Evolutionary conservation across 345 rosid genomes (phyloP).

Genomic region (Eucalyptus fibrosa): DNA sequence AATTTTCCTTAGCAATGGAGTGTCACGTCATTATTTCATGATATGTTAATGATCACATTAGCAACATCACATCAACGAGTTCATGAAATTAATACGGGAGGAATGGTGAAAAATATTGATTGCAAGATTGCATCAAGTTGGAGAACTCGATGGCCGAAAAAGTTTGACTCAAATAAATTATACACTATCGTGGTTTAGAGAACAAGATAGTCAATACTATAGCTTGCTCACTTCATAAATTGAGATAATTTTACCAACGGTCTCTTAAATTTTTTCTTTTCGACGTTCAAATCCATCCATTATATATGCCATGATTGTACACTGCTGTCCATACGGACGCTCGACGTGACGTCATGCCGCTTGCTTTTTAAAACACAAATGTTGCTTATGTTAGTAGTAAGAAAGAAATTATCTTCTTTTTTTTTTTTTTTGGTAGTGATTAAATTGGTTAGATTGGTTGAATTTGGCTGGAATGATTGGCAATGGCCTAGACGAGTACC

Average conservation of each 20-base stretch:
- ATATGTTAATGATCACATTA: not conserved
- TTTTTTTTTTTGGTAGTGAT: not conserved
- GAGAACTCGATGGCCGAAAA: not conserved
- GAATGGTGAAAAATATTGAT: not conserved
- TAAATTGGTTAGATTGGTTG: not conserved
- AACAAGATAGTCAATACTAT: too few relatives aligned
- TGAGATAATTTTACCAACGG: too few relatives aligned
- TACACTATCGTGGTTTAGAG: too few relatives aligned
- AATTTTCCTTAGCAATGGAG: not conserved
- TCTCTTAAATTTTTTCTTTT: too few relatives aligned
- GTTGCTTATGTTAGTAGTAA: not conserved
- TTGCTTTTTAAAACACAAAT: not conserved
- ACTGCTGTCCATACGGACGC: not conserved
- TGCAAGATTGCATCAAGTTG: not conserved
- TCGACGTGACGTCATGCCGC: not conserved
- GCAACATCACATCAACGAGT: not conserved
- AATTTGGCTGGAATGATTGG: not conserved
- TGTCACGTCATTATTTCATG: not conserved
- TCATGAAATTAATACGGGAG: not conserved
- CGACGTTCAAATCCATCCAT: not conserved
- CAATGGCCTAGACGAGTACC: not conserved
- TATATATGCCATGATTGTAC: not conserved
- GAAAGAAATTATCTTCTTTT: not conserved
- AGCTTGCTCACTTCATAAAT: too few relatives aligned
- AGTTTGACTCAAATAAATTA: not conserved